A percentile compares a stretch with the other conserved stretches of the same genome.
Conservation (phyloP, 1,284 basidiomycete species). For the Sporisorium reilianum region DNA sequence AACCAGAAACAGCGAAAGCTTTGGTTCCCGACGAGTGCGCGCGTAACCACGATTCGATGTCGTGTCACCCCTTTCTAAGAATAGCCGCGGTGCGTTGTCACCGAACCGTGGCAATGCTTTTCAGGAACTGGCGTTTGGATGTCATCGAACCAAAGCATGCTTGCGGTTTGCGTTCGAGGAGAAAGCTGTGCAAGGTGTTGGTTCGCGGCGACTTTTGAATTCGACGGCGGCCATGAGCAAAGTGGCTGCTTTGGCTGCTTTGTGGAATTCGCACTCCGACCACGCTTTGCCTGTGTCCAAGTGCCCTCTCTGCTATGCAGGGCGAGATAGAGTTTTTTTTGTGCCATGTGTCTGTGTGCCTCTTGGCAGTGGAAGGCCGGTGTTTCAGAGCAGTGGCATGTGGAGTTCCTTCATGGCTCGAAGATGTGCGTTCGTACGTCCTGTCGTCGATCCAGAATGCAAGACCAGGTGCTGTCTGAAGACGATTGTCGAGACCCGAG, state of each 20-base stretch:
- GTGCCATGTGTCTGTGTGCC: constrained; percentile 2
- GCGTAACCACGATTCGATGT: not conserved
- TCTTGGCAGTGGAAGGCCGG: not conserved
- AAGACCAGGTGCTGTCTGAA: too few relatives aligned
- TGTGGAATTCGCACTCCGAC: constrained; percentile 7
- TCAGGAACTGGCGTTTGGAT: not conserved
- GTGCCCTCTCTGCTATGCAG: too few relatives aligned
- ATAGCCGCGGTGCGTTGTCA: not conserved
- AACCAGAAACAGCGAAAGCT: not conserved
- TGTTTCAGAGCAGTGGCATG: not conserved
- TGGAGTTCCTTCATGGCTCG: not conserved
- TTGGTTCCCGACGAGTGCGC: not conserved
- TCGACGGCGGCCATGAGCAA: not conserved
- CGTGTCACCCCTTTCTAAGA: not conserved
- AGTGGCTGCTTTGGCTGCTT: not conserved
- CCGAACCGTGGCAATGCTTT: not conserved
- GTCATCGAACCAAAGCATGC: not conserved
- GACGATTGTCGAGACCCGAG: too few relatives aligned
- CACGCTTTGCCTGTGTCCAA: too few relatives aligned
- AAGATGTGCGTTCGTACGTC: not conserved
- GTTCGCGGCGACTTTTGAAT: constrained; percentile 4
- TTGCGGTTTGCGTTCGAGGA: not conserved
- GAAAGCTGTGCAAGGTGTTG: not conserved
- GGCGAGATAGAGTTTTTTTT: not conserved
- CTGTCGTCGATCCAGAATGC: too few relatives aligned